These are phyloP conservation scores for Penicillium griseofulvum DNA, from an alignment of 2,329 filamentous ascomycete genomes.

Conservation along the genomic window DNA sequence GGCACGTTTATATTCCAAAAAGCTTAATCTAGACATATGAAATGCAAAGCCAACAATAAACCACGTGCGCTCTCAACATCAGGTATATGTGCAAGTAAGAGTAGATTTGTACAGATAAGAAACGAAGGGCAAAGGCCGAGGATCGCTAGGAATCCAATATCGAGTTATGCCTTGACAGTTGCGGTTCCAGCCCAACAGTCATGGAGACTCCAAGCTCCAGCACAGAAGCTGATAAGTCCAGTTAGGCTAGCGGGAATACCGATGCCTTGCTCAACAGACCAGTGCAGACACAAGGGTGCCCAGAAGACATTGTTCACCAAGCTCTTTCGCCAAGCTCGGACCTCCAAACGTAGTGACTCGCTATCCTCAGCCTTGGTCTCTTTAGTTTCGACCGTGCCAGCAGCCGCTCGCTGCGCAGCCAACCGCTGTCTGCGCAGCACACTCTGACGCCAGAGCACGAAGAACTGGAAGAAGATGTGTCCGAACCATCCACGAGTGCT, in stretches of 20 bases:
- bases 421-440: conserved; percentile 32
- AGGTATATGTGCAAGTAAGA: conserved; percentile 10
- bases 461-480: conserved; percentile 74
- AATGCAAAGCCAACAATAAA: neutral
- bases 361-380: conserved; percentile 30
- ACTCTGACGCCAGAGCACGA: conserved; percentile 56
- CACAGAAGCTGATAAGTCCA: conserved; percentile 57
- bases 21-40: conserved; percentile 7
- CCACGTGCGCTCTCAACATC: neutral
- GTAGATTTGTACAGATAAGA: conserved; percentile 6
- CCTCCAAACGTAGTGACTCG: conserved; percentile 31
- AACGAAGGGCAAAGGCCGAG: neutral
- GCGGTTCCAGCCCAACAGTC: conserved; percentile 47
- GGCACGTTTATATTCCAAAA: neutral
- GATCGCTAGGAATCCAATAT: neutral
- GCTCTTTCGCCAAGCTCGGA: conserved; percentile 60
- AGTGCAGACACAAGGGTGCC: conserved; percentile 81
- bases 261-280: conserved; percentile 67
- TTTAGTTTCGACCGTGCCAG: conserved; percentile 14
- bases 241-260: conserved; percentile 57
- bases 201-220: conserved; percentile 46
- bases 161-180: conserved; percentile 28
- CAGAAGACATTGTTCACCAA: conserved; percentile 70
- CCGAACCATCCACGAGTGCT: conserved; percentile 77
- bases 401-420: conserved; percentile 21